A percentile compares a stretch with the other conserved stretches of the same genome.
These are phyloP conservation scores for Ceratocystis eucalypticola DNA, from an alignment of 2,329 filamentous ascomycete genomes.

Conservation along the genomic window DNA sequence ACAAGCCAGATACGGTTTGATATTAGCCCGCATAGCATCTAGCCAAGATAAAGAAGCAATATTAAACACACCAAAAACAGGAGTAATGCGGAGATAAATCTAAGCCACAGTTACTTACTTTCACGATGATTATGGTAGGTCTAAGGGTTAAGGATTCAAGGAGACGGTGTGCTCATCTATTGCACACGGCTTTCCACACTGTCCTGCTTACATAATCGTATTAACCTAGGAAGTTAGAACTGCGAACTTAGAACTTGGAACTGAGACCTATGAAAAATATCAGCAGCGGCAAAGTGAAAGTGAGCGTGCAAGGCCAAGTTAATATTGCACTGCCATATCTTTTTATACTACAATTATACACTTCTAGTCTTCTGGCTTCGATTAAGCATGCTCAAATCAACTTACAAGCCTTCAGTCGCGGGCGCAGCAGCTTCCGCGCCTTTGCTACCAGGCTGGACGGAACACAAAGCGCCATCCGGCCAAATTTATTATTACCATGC, in stretches of 20 bases:
- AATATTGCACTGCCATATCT: background rate
- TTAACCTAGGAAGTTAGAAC: background rate
- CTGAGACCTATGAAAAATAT: background rate
- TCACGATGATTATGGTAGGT: too few species aligned
- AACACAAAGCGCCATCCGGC: constrained; percentile 77
- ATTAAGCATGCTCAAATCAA: constrained; percentile 55
- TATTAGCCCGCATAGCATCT: too few species aligned
- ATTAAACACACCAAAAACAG: too few species aligned
- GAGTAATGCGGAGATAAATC: too few species aligned
- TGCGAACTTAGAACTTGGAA: too few species aligned
- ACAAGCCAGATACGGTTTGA: too few species aligned
- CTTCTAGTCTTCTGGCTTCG: too few species aligned
- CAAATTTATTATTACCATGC: constrained; percentile 83
- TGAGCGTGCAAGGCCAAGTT: too few species aligned
- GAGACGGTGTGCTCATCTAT: too few species aligned
- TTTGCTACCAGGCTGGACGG: constrained; percentile 74
- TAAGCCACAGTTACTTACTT: too few species aligned
- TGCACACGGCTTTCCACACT: background rate
- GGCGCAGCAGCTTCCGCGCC: constrained; percentile 33
- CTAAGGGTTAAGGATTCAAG: background rate
- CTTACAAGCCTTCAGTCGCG: constrained; percentile 47
- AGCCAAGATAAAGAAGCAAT: too few species aligned
- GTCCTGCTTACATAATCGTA: background rate
- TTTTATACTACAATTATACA: background rate
- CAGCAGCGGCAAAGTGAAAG: too few species aligned